These are phyloP conservation scores for Fusarium sp. DNA, from an alignment of 2,329 filamentous ascomycete species.

Conservation along the genomic window DNA sequence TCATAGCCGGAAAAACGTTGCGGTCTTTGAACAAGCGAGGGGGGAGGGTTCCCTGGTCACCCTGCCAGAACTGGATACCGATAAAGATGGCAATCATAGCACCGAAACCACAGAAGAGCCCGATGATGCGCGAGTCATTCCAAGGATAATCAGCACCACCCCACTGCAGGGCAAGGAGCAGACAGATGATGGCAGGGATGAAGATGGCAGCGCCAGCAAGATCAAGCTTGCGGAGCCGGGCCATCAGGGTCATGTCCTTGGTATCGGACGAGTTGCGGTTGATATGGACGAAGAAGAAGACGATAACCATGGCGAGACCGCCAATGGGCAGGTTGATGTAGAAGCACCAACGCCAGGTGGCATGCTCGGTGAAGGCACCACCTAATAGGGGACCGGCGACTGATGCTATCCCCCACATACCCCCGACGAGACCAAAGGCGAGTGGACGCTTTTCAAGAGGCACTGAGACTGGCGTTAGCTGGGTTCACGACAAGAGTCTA, in stretches of 20 bases:
- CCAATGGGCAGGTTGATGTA: conserved; percentile 60
- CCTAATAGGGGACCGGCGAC: conserved; percentile 63
- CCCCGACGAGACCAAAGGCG: conserved; percentile 65
- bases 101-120: conserved; percentile 62
- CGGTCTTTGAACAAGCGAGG: conserved; percentile 58
- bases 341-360: conserved; percentile 66
- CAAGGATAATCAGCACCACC: conserved; percentile 65
- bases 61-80: conserved; percentile 57
- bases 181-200: conserved; percentile 62
- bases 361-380: conserved; percentile 61
- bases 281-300: conserved; percentile 60
- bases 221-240: conserved; percentile 60
- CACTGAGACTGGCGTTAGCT: conserved; percentile 47
- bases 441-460: conserved; percentile 65
- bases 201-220: conserved; percentile 61
- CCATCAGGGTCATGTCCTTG: conserved; percentile 48
- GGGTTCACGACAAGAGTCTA: background rate
- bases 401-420: conserved; percentile 66
- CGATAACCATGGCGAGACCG: conserved; percentile 59
- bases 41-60: conserved; percentile 59
- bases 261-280: conserved; percentile 51
- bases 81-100: conserved; percentile 60
- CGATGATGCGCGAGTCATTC: conserved; percentile 60
- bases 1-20: conserved; percentile 54
- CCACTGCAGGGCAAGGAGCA: conserved; percentile 68